Evolutionary conservation across 257 asterid species (phyloP).

Genomic region (Plectranthus barbatus): DNA sequence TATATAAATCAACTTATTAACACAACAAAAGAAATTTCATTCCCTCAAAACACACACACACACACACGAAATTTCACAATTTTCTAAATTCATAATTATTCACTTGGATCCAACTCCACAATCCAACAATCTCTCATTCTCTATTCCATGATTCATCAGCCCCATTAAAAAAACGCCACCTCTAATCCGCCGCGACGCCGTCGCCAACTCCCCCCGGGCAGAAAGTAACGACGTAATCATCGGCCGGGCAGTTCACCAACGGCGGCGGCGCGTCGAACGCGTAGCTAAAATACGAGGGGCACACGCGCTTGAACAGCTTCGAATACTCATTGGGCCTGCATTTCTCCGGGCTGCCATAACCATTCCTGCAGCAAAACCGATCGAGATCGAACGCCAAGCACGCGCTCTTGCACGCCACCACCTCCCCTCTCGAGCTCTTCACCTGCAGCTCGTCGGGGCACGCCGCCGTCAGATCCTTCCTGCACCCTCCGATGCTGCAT

Average conservation of each 20-base stretch:
- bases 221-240: conserved; percentile 47
- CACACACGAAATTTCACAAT: too few species aligned
- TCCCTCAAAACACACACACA: too few species aligned
- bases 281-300: conserved; percentile 62
- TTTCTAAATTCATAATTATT: too few species aligned
- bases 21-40: too few species aligned
- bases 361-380: conserved; percentile 64
- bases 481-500: conserved; percentile 54
- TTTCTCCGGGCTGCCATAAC: conserved; percentile 47
- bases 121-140: too few species aligned
- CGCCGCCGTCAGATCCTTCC: conserved; percentile 23
- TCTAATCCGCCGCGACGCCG: conserved; percentile 12
- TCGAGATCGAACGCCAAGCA: conserved; percentile 69
- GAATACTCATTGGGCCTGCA: conserved; percentile 66
- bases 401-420: conserved; percentile 83
- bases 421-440: conserved; percentile 28
- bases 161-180: not conserved
- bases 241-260: conserved; percentile 48
- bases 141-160: not conserved
- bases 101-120: too few species aligned
- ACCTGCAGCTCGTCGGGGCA: conserved; percentile 61
- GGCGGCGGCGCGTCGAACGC: conserved; percentile 62
- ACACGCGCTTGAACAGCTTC: conserved; percentile 54
- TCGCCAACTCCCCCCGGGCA: conserved; percentile 53
- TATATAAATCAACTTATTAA: too few species aligned